Evolutionary conservation across 768 basidiomycete species (phyloP).

Genomic region (Goffeauzyma gilvescens): DNA sequence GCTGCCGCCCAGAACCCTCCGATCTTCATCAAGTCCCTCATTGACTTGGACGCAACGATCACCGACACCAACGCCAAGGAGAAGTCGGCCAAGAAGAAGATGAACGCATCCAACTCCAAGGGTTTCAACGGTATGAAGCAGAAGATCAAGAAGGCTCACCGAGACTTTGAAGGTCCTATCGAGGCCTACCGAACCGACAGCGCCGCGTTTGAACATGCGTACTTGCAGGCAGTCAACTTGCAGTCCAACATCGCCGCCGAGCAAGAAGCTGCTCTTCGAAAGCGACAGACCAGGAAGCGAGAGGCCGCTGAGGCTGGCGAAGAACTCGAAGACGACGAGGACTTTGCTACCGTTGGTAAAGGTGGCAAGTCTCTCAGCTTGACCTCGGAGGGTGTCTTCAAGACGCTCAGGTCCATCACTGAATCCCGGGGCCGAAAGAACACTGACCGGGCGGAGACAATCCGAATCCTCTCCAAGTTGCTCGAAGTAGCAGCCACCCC

Average conservation of each 20-base stretch:
- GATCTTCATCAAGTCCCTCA: constrained; percentile 26
- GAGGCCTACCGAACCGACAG: constrained; percentile 60
- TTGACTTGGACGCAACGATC: constrained; percentile 55
- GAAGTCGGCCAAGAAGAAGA: constrained; percentile 86
- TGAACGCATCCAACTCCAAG: constrained; percentile 78
- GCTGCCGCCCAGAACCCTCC: constrained; percentile 57
- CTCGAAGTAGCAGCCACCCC: constrained; percentile 66
- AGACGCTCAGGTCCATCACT: constrained; percentile 71
- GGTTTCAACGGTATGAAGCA: constrained; percentile 96
- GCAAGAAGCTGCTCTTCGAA: constrained; percentile 34
- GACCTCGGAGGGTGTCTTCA: constrained; percentile 59
- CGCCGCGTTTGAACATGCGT: constrained; percentile 66
- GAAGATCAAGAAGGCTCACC: constrained; percentile 74
- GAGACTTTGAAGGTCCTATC: constrained; percentile 69
- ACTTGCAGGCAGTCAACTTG: constrained; percentile 34
- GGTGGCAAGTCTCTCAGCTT: constrained; percentile 68
- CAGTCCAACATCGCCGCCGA: constrained; percentile 35
- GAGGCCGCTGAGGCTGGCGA: constrained; percentile 17
- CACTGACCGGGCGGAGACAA: constrained; percentile 88
- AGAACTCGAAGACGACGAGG: constrained; percentile 36
- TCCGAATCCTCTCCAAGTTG: constrained; percentile 69
- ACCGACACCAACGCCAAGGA: constrained; percentile 59
- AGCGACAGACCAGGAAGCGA: constrained; percentile 16
- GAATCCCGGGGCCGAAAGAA: constrained; percentile 98
- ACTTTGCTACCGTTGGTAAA: constrained; percentile 77